Conservation (phyloP, 1,284 basidiomycete genomes). For the Tylopilus sp. region DNA sequence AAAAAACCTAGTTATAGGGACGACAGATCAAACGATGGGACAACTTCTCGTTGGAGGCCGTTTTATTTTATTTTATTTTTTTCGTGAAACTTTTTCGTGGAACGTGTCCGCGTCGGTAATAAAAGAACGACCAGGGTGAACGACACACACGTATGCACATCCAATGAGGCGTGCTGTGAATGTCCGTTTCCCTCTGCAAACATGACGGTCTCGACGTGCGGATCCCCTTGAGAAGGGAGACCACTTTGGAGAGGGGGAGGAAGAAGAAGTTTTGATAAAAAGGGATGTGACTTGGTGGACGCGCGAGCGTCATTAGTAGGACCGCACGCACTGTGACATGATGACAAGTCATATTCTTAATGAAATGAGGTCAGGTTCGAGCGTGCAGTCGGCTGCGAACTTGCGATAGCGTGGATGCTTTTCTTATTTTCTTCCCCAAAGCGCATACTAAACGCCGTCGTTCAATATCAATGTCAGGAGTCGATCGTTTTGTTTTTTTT, state of each 20-base stretch:
- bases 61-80: too few species aligned
- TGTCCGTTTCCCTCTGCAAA: slow-evolving; percentile 2
- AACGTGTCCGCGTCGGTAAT: slow-evolving; percentile 18
- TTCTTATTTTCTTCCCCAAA: background rate
- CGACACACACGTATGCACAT: slow-evolving; percentile 5
- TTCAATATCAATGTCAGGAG: background rate
- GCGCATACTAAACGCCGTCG: slow-evolving; percentile 22
- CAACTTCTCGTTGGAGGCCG: too few species aligned
- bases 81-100: slow-evolving; percentile 9
- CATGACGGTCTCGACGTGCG: slow-evolving; percentile 11
- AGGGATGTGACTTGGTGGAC: slow-evolving; percentile 11
- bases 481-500: background rate
- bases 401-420: slow-evolving; percentile 8
- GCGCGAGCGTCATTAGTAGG: slow-evolving; percentile 6
- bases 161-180: background rate
- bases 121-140: slow-evolving; percentile 6
- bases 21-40: too few species aligned
- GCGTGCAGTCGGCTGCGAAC: slow-evolving; percentile 20
- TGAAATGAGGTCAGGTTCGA: slow-evolving; percentile 21
- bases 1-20: too few species aligned
- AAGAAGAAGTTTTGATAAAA: slow-evolving; percentile 3
- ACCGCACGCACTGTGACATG: background rate
- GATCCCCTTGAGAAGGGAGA: slow-evolving; percentile 24
- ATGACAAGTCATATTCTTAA: slow-evolving; percentile 10
- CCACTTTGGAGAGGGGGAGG: background rate